These are phyloP conservation scores for Phytophthora vignae DNA, from an alignment of 352 stramenopile species.

Conservation along the genomic window DNA sequence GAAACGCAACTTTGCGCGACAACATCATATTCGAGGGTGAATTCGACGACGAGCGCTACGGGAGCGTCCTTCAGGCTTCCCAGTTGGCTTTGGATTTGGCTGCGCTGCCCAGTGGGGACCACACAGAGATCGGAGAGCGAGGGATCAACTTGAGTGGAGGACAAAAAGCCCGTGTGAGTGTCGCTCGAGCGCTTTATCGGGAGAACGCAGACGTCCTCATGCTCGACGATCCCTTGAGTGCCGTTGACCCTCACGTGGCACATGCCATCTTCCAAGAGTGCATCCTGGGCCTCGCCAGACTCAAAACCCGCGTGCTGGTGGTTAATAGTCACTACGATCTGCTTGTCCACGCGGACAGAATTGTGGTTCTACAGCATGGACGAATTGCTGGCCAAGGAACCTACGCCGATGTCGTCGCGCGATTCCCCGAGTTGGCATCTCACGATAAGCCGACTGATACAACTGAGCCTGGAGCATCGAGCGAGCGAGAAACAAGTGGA, in stretches of 20 bases:
- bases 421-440: constrained; percentile 30
- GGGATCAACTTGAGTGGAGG: constrained; percentile 95
- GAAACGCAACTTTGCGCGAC: constrained; percentile 41
- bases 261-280: constrained; percentile 93
- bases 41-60: constrained; percentile 37
- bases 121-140: constrained; percentile 95
- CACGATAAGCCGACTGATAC: constrained; percentile 6
- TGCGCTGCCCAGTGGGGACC: constrained; percentile 88
- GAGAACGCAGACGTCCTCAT: constrained; percentile 86
- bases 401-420: constrained; percentile 66
- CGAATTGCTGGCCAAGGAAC: constrained; percentile 75
- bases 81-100: constrained; percentile 88
- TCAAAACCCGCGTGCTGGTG: constrained; percentile 87
- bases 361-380: constrained; percentile 76
- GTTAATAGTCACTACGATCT: constrained; percentile 93
- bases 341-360: constrained; percentile 54
- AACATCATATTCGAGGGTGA: constrained; percentile 48
- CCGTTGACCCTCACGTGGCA: constrained; percentile 95
- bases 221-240: constrained; percentile 93
- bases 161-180: constrained; percentile 88
- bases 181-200: constrained; percentile 92
- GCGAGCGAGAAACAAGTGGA: not conserved
- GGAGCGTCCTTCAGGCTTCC: constrained; percentile 72
- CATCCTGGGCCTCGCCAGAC: constrained; percentile 63
- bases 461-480: not conserved